phyloP scores from a whole-genome alignment of 202 grass and related monocot genomes.

The Carex arenaria region DNA sequence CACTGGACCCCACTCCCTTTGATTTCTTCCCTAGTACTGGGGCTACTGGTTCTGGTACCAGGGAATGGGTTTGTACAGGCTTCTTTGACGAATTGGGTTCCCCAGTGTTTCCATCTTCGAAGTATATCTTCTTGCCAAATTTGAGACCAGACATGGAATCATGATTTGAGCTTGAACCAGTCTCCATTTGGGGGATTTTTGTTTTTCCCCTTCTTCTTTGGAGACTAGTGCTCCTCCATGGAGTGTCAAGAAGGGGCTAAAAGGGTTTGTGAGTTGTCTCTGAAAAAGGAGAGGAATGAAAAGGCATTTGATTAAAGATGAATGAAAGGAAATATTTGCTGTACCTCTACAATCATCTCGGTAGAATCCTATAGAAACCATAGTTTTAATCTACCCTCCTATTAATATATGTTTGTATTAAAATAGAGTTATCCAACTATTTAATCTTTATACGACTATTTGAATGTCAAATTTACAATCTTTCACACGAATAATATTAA shows the following conservation, averaged over 20 bases:
- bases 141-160: slow-evolving; percentile 44
- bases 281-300: neutral
- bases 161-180: slow-evolving; percentile 20
- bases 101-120: slow-evolving; percentile 48
- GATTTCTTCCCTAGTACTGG: slow-evolving; percentile 35
- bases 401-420: too few relatives aligned
- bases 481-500: too few relatives aligned
- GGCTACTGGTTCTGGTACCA: neutral
- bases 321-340: neutral
- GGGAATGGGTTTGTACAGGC: slow-evolving; percentile 15
- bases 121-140: slow-evolving; percentile 94
- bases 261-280: slow-evolving; percentile 14
- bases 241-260: slow-evolving; percentile 1
- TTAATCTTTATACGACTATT: too few relatives aligned
- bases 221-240: slow-evolving; percentile 24
- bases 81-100: slow-evolving; percentile 19
- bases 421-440: too few relatives aligned
- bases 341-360: neutral
- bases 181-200: slow-evolving; percentile 6
- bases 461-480: too few relatives aligned
- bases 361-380: neutral
- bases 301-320: slow-evolving; percentile 11
- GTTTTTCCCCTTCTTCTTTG: slow-evolving; percentile 1
- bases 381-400: too few relatives aligned
- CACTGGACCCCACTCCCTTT: slow-evolving; percentile 7